Conservation (phyloP, 2,329 filamentous ascomycete genomes). For the Ophiostoma quercus region DNA sequence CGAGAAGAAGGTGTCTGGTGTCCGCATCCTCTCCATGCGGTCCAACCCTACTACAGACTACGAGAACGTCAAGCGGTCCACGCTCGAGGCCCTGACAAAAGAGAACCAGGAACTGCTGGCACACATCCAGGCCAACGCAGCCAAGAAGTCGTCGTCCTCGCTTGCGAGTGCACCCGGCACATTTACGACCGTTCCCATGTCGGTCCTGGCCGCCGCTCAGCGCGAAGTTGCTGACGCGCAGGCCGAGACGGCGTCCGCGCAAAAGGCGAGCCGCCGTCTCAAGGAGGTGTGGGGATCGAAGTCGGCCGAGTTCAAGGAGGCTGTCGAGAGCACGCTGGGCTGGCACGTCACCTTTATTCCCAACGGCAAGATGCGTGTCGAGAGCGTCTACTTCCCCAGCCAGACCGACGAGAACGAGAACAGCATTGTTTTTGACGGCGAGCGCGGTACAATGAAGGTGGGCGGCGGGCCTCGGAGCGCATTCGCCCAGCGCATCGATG, state of each 20-base stretch:
- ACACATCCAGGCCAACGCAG: conserved; percentile 52
- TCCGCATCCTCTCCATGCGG: conserved; percentile 76
- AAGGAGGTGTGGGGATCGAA: conserved; percentile 87
- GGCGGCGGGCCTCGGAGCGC: conserved; percentile 79
- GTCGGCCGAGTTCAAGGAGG: conserved; percentile 89
- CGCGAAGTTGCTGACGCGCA: conserved; percentile 69
- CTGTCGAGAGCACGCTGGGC: conserved; percentile 83
- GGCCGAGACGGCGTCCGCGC: conserved; percentile 62
- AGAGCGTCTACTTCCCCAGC: conserved; percentile 74
- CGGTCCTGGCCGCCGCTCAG: conserved; percentile 68
- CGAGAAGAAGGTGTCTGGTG: conserved; percentile 63
- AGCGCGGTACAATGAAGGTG: conserved; percentile 97
- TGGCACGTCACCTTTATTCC: conserved; percentile 95
- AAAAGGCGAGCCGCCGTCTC: conserved; percentile 78
- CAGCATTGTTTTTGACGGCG: conserved; percentile 80
- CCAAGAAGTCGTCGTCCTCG: background rate
- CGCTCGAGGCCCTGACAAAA: conserved; percentile 67
- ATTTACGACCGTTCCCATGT: conserved; percentile 65
- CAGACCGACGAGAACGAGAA: conserved; percentile 64
- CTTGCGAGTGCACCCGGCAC: background rate
- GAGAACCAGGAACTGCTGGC: conserved; percentile 81
- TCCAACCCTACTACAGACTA: conserved; percentile 87
- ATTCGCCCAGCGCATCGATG: conserved; percentile 79
- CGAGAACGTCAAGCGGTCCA: conserved; percentile 77
- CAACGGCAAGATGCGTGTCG: conserved; percentile 93